Percentiles rank a stretch among this genome's conserved stretches.
These are phyloP conservation scores for Mortierella sp. DNA, from an alignment of 371 early-diverging fungal species.

Conservation along the genomic window DNA sequence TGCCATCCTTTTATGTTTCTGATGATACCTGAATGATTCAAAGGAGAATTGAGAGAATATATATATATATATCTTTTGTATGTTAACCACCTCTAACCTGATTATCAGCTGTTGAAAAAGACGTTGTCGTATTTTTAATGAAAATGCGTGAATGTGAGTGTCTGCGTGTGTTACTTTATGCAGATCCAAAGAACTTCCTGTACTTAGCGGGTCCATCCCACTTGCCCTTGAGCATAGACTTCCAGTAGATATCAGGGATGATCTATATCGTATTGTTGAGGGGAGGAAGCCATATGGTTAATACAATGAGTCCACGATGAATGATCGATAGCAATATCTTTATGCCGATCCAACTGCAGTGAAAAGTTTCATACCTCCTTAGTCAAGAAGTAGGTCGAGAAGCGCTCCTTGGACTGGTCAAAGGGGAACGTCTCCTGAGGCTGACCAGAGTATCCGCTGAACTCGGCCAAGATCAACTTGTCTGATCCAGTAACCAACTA, in stretches of 20 bases:
- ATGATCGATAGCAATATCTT: not conserved
- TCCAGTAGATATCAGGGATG: constrained; percentile 88
- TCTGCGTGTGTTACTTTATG: constrained; percentile 11
- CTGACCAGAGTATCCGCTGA: constrained; percentile 85
- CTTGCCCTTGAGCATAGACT: constrained; percentile 78
- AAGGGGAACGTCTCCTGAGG: constrained; percentile 91
- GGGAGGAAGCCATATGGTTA: not conserved
- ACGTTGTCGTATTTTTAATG: not conserved
- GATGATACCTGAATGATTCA: too few species aligned
- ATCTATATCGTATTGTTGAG: constrained; percentile 42
- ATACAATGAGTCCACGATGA: not conserved
- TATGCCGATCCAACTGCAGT: too few species aligned
- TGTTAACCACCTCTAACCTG: too few species aligned
- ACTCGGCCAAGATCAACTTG: constrained; percentile 90
- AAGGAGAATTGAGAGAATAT: too few species aligned
- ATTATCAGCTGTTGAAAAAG: too few species aligned
- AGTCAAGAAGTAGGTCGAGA: constrained; percentile 78
- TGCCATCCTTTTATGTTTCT: too few species aligned
- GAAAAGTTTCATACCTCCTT: constrained; percentile 66
- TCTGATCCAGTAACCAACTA: constrained; percentile 77
- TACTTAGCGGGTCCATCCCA: constrained; percentile 84
- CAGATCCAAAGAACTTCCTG: constrained; percentile 66
- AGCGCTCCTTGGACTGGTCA: constrained; percentile 82
- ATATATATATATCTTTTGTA: too few species aligned
- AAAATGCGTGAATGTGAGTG: not conserved